Conservation (phyloP, 2,329 filamentous ascomycete genomes). For the Talaromyces sp. region DNA sequence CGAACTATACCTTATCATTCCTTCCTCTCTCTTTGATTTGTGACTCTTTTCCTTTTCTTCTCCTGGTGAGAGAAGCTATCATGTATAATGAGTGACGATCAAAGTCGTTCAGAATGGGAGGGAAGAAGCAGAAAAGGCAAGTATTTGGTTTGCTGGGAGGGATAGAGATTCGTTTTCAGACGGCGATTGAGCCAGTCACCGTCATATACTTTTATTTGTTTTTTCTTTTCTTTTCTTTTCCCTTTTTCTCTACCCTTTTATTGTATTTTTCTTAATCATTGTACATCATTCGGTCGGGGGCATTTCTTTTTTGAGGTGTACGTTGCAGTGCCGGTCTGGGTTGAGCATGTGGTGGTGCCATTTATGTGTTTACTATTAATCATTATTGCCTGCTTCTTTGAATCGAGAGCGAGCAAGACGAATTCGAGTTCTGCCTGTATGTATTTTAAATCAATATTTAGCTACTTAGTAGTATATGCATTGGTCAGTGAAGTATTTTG, state of each 20-base stretch:
- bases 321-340: neutral
- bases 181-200: neutral
- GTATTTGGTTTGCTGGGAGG: neutral
- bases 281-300: neutral
- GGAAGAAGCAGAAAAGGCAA: neutral
- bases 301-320: neutral
- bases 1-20: neutral
- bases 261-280: neutral
- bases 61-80: conserved; percentile 5
- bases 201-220: neutral
- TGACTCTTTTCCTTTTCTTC: neutral
- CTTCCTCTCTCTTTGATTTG: neutral
- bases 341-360: neutral
- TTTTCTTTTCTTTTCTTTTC: neutral
- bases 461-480: neutral
- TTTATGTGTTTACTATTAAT: neutral
- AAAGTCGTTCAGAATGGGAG: conserved; percentile 4
- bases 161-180: neutral
- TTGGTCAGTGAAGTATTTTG: neutral
- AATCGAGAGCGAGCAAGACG: neutral
- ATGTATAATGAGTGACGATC: conserved; percentile 12
- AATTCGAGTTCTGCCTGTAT: neutral
- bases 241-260: neutral
- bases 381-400: neutral
- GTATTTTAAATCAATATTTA: neutral